phyloP scores from a whole-genome alignment of 768 basidiomycete genomes.

The Polyporus arcularius region DNA sequence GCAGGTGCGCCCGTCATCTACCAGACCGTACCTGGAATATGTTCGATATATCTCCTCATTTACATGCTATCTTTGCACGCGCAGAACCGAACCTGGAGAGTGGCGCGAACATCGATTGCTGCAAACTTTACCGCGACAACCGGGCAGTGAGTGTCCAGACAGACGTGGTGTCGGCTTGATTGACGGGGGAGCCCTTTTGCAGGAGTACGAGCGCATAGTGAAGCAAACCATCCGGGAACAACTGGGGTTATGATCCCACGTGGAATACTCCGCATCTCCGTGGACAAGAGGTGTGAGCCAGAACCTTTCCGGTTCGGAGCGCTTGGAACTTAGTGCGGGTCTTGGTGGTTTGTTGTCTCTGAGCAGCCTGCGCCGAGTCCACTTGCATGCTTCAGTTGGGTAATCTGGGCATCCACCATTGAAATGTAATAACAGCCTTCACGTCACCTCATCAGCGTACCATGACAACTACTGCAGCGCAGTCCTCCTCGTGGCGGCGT shows the following conservation, averaged over 20 bases:
- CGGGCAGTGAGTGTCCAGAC: constrained; percentile 43
- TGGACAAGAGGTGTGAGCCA: not conserved
- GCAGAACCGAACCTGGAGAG: constrained; percentile 96
- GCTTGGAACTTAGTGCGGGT: not conserved
- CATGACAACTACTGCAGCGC: constrained; percentile 6
- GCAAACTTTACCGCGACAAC: constrained; percentile 94
- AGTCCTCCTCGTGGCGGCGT: not conserved
- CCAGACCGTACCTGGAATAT: not conserved
- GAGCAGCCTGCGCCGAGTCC: not conserved
- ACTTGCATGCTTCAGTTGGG: not conserved
- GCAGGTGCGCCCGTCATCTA: constrained; percentile 60
- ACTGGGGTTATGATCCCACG: constrained; percentile 61
- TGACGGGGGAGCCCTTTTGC: not conserved
- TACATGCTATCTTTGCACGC: not conserved
- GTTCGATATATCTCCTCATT: not conserved
- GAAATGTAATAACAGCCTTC: constrained; percentile 12
- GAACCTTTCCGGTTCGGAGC: not conserved
- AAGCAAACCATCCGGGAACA: constrained; percentile 82
- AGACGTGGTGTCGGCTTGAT: not conserved
- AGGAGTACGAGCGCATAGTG: constrained; percentile 90
- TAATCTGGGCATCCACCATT: not conserved
- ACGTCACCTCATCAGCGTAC: constrained; percentile 3
- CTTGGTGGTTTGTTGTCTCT: not conserved
- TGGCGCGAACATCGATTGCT: constrained; percentile 96
- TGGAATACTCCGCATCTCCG: not conserved